Conservation (phyloP, 2,329 filamentous ascomycete genomes). For the Fusarium graminum region DNA sequence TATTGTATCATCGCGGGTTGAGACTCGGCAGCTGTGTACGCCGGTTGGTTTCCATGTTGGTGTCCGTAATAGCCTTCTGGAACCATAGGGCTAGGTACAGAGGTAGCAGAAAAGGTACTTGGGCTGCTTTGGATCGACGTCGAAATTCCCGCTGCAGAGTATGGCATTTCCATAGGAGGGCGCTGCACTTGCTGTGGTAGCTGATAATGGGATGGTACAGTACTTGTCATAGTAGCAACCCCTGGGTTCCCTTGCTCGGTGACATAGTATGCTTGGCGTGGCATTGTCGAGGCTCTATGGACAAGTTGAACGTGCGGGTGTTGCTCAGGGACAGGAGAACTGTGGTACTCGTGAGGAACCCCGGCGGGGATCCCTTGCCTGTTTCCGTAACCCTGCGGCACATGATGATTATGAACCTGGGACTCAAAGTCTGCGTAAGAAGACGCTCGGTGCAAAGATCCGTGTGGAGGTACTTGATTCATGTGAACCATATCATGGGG, state of each 20-base stretch:
- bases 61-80: conserved; percentile 71
- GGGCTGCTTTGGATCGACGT: conserved; percentile 71
- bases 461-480: conserved; percentile 54
- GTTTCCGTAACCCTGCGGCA: conserved; percentile 58
- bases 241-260: conserved; percentile 73
- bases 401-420: conserved; percentile 57
- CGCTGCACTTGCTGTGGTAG: conserved; percentile 64
- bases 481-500: conserved; percentile 58
- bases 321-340: conserved; percentile 58
- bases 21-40: conserved; percentile 64
- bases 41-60: conserved; percentile 61
- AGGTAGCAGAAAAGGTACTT: conserved; percentile 68
- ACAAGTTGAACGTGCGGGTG: conserved; percentile 62
- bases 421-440: conserved; percentile 69
- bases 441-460: conserved; percentile 63
- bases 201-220: conserved; percentile 65
- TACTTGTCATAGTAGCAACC: conserved; percentile 70
- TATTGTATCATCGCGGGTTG: conserved; percentile 59
- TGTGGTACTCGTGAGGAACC: conserved; percentile 59
- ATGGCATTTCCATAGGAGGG: conserved; percentile 64
- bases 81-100: conserved; percentile 65
- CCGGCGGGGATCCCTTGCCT: conserved; percentile 62
- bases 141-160: conserved; percentile 61
- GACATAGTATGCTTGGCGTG: conserved; percentile 66
- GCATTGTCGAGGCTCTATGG: conserved; percentile 63